Percentiles rank a stretch among this genome's conserved stretches.
Conservation (phyloP, 2,329 filamentous ascomycete genomes). For the Ophiostoma pallidulum region DNA sequence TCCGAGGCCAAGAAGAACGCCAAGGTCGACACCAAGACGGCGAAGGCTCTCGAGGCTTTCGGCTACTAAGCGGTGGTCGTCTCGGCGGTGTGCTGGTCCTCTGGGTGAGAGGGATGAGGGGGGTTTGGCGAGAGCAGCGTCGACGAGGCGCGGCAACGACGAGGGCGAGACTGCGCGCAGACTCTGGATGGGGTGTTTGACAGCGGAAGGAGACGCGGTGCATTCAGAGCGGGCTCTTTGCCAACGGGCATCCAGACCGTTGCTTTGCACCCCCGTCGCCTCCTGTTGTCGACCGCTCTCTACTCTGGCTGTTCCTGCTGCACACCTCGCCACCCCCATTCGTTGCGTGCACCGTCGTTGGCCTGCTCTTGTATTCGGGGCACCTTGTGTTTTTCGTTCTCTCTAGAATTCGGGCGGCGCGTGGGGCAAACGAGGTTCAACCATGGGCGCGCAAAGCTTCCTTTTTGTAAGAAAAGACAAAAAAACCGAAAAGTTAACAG, state of each 20-base stretch:
- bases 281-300: neutral
- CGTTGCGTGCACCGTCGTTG: neutral
- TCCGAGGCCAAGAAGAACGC: slow-evolving; percentile 89
- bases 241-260: neutral
- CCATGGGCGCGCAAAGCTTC: slow-evolving; percentile 12
- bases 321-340: neutral
- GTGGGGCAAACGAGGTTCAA: slow-evolving; percentile 4
- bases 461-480: slow-evolving; percentile 6
- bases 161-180: slow-evolving; percentile 3
- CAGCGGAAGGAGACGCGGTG: neutral
- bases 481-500: slow-evolving; percentile 1
- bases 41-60: slow-evolving; percentile 77
- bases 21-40: slow-evolving; percentile 75
- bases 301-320: neutral
- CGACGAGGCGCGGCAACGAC: neutral
- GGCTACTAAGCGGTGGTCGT: slow-evolving; percentile 61
- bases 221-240: neutral
- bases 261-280: neutral
- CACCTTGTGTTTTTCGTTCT: slow-evolving; percentile 12
- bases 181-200: neutral
- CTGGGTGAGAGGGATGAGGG: too few species aligned
- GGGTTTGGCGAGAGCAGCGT: neutral
- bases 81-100: neutral
- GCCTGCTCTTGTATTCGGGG: slow-evolving; percentile 5
- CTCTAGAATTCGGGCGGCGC: slow-evolving; percentile 9